Evolutionary conservation across 2,329 filamentous ascomycete species (phyloP).

Genomic region (Pestalotiopsis sp.): DNA sequence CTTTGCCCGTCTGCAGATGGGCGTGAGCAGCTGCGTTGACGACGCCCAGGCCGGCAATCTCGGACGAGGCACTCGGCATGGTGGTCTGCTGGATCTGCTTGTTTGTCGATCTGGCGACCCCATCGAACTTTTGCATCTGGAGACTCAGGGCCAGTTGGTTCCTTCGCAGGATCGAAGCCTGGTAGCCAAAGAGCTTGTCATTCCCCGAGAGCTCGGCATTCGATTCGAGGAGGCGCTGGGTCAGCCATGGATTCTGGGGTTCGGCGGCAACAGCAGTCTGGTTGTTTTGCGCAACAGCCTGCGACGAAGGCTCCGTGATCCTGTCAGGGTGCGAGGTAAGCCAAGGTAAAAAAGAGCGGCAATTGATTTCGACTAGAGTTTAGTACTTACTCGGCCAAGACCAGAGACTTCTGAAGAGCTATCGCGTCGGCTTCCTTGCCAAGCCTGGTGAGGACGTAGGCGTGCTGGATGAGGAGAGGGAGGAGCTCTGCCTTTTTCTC

Average conservation of each 20-base stretch:
- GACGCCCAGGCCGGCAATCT: conserved; percentile 46
- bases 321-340: conserved; percentile 38
- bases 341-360: background rate
- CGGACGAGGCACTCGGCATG: conserved; percentile 30
- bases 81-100: conserved; percentile 36
- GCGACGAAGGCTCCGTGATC: conserved; percentile 68
- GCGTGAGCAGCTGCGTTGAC: conserved; percentile 74
- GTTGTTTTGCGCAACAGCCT: conserved; percentile 70
- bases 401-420: conserved; percentile 63
- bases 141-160: conserved; percentile 69
- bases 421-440: conserved; percentile 69
- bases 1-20: conserved; percentile 63
- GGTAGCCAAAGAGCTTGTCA: conserved; percentile 74
- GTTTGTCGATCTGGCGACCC: conserved; percentile 55
- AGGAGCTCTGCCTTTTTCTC: conserved; percentile 76
- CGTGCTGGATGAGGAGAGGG: conserved; percentile 76
- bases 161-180: conserved; percentile 60
- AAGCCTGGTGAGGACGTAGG: conserved; percentile 69
- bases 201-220: conserved; percentile 54
- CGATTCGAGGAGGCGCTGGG: conserved; percentile 62
- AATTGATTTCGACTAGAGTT: conserved; percentile 31
- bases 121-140: conserved; percentile 67
- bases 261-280: conserved; percentile 42
- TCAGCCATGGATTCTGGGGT: conserved; percentile 66
- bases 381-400: conserved; percentile 54